Evolutionary conservation across 208 protist species (phyloP).

Genomic region (Acanthamoeba polyphaga): DNA sequence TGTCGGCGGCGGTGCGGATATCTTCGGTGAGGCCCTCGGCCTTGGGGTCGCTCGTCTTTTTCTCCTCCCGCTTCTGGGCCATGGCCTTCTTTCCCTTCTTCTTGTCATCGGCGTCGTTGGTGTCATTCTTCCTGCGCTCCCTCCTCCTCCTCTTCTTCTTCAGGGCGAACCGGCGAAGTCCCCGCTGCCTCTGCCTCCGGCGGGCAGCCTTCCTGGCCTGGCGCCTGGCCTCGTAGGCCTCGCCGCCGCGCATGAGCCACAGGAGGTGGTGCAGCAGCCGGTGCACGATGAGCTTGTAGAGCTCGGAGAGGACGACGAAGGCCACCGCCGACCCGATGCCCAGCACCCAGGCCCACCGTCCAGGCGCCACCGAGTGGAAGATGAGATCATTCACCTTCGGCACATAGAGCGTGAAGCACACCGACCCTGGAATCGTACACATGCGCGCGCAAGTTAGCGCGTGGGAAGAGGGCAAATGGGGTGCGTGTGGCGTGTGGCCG

Average conservation of each 20-base stretch:
- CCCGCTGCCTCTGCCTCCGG: neutral
- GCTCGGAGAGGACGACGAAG: slow-evolving; percentile 15
- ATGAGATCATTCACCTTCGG: slow-evolving; percentile 35
- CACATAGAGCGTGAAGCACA: slow-evolving; percentile 59
- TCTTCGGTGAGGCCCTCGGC: neutral
- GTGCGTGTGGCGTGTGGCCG: too few relatives aligned
- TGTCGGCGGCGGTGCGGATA: neutral
- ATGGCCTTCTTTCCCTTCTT: neutral
- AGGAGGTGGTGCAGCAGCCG: neutral
- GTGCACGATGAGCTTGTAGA: slow-evolving; percentile 65
- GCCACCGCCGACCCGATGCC: neutral
- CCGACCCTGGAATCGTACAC: neutral
- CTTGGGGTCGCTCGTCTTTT: neutral
- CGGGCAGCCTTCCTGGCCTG: neutral
- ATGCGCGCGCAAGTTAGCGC: neutral
- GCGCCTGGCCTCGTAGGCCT: neutral
- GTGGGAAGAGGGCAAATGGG: neutral
- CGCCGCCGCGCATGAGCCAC: neutral
- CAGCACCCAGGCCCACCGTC: slow-evolving; percentile 48
- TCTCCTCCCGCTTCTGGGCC: neutral
- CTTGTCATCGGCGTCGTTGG: neutral
- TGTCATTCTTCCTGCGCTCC: neutral
- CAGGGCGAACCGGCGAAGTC: neutral
- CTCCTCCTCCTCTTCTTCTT: neutral
- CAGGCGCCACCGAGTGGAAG: neutral